Evolutionary conservation across 805 yeast species (phyloP).

Genomic region (Debaryomyces maramus): DNA sequence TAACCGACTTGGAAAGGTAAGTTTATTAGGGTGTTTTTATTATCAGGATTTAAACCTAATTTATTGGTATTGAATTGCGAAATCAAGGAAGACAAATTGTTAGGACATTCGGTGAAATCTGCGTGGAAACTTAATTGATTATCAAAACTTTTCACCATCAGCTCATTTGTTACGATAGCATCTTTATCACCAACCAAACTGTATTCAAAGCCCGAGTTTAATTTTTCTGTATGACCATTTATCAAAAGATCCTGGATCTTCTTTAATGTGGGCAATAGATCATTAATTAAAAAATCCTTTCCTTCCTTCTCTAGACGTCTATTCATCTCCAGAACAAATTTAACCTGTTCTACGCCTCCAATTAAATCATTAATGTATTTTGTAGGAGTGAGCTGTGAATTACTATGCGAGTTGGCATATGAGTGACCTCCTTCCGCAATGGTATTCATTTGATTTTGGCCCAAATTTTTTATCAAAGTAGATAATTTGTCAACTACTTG

Average conservation of each 20-base stretch:
- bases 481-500: constrained; percentile 60
- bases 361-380: constrained; percentile 62
- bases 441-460: constrained; percentile 73
- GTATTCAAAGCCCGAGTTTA: constrained; percentile 39
- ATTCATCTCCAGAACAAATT: constrained; percentile 63
- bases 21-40: constrained; percentile 49
- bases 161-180: constrained; percentile 35
- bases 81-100: constrained; percentile 17
- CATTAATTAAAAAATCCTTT: constrained; percentile 34
- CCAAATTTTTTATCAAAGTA: constrained; percentile 68
- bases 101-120: constrained; percentile 7
- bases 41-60: constrained; percentile 10
- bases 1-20: constrained; percentile 90
- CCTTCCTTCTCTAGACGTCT: constrained; percentile 44
- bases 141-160: constrained; percentile 34
- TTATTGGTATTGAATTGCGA: constrained; percentile 14
- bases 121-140: constrained; percentile 7
- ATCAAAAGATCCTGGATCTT: constrained; percentile 49
- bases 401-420: constrained; percentile 70
- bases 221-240: constrained; percentile 21
- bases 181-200: constrained; percentile 60
- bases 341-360: constrained; percentile 76
- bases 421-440: constrained; percentile 89
- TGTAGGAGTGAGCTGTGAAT: constrained; percentile 60
- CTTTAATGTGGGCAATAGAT: constrained; percentile 64